Base-by-base conservation (phyloP, 352 stramenopile genomes). In the Pythium sukuiense region DNA sequence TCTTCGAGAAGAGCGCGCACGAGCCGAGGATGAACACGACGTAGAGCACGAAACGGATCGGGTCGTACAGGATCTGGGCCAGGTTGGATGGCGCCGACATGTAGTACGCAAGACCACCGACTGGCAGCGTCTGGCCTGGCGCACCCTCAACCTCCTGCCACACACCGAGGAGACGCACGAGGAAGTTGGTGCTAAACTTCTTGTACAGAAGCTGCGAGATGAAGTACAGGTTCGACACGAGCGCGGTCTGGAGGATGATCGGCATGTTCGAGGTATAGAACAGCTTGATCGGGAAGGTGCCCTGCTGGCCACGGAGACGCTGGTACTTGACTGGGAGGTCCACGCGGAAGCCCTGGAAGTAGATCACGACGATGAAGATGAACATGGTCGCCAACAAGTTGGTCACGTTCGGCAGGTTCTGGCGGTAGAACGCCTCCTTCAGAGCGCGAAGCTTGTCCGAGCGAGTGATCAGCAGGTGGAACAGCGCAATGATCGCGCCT, bases 201-300 rank as follows among this genome's bases (percentile, higher is more conserved):
- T 98, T 99, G 92, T 98, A 99, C 18, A 99, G 83, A 29, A 99
- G 81, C 85, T 99, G 97, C 73, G 92, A 99, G 68, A 99, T 95
- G 83, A 99, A 99, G 90, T 99, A 99, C 52, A 99, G 77, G 87
- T 99, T 99, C 68, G 93, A 99, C 49, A 99, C 96, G 52, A 99
- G 87, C 18, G 97, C 97, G 11, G 97, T 99, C 83, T 99, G 97
- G 46, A 99, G 81, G 67, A 99, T 99, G 80, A 99, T 99, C 56
- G 97, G 97, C 97, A 99, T 99, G 93, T 99, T 99, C 67, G 95
- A 99, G 55, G 97, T 99, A 93, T 99, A 99, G 78, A 99, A 99
- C 5, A 99, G 87, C 89, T 99, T 99, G 92, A 99, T 99, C 66
- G 97, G 97, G 90, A 99, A 99, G 67, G 95, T 99, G 74, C 96